Percentiles rank a stretch among this genome's conserved stretches.
These are phyloP conservation scores for Penicillium frequentans DNA, from an alignment of 2,329 filamentous ascomycete genomes.

Conservation along the genomic window DNA sequence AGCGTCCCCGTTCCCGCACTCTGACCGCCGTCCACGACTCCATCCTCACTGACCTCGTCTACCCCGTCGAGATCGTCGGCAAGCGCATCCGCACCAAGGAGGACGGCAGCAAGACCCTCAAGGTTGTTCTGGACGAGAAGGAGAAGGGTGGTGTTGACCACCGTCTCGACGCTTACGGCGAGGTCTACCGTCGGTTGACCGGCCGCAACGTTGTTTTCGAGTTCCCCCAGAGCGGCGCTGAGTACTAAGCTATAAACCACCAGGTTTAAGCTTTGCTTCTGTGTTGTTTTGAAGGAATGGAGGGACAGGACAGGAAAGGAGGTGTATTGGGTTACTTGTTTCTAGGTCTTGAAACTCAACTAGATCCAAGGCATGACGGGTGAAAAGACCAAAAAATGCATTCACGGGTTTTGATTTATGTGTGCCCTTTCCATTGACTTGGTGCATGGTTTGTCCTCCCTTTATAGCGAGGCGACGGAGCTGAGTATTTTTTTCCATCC, in stretches of 20 bases:
- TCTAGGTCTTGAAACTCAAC: slow-evolving; percentile 27
- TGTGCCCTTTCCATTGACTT: slow-evolving; percentile 24
- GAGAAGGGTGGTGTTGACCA: slow-evolving; percentile 99
- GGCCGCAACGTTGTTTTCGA: slow-evolving; percentile 97
- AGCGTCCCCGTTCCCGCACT: slow-evolving; percentile 96
- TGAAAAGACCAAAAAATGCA: slow-evolving; percentile 31
- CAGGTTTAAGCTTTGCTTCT: slow-evolving; percentile 15
- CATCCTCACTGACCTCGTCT: slow-evolving; percentile 97
- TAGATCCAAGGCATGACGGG: slow-evolving; percentile 29
- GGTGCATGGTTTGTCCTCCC: slow-evolving; percentile 18
- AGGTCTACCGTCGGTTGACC: slow-evolving; percentile 98
- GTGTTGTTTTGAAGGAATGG: slow-evolving; percentile 19
- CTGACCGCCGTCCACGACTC: slow-evolving; percentile 98
- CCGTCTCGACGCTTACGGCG: slow-evolving; percentile 98
- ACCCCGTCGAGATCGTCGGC: slow-evolving; percentile 99
- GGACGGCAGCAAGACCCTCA: slow-evolving; percentile 97
- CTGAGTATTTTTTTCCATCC: slow-evolving; percentile 18
- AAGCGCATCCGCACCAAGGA: slow-evolving; percentile 99
- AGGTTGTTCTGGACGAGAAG: slow-evolving; percentile 99
- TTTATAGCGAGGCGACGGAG: slow-evolving; percentile 14
- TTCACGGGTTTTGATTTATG: slow-evolving; percentile 30
- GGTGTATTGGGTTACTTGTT: slow-evolving; percentile 28
- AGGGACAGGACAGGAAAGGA: slow-evolving; percentile 23
- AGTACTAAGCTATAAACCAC: slow-evolving; percentile 68
- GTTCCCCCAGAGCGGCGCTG: slow-evolving; percentile 85